Base-by-base conservation (phyloP, 2,329 filamentous ascomycete genomes). In the Didymella segeticola region DNA sequence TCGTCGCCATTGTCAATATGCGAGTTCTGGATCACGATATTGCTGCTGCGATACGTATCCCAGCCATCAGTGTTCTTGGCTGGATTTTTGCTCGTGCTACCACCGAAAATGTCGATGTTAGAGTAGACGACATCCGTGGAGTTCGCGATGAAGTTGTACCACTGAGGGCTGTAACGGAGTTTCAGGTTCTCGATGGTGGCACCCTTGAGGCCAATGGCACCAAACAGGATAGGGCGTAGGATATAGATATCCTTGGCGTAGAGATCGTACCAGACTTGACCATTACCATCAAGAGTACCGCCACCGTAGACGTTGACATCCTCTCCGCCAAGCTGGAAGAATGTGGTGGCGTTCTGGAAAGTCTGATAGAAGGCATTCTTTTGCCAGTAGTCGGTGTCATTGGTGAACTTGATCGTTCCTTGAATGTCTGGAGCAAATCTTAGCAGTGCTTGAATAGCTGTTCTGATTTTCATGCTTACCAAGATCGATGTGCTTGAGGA, bases 361-460 rank as follows among this genome's bases (percentile, higher is more conserved):
- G 75, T 77, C 22, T 86, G 85, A 49, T 82, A 81, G 78, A 89
- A 89, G 34, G 81, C 79, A 63, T 89, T 80, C 8, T 78, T 79
- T 58, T 86, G 80, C 88, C 88, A 90, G 72, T 89, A 90, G 60
- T 84, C 80, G 1, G 86, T 86, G 66, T 90, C 85, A 43, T 86
- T 82, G 49, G 82, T 83, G 74, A 90, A 90, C 50, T 82, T 77
- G 17, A 89, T 79, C 19, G 80, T 80, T 19, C 84, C 86, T 63
- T 82, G 80, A 55, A 86, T 82, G 57, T 84, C 83, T 83, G 52
- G 5, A 10, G 2, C 4, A 2, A 12, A 1, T 2, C 25, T 70
- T 38, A 67, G 53, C 1, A 15, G 26, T 1, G 17, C 20, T 8
- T 1, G 9, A 3, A 5, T 9, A 6, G 5, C 9, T 27, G 29